These are phyloP conservation scores for Trifolium dubium DNA, from an alignment of 306 rosid genomes.

Conservation along the genomic window DNA sequence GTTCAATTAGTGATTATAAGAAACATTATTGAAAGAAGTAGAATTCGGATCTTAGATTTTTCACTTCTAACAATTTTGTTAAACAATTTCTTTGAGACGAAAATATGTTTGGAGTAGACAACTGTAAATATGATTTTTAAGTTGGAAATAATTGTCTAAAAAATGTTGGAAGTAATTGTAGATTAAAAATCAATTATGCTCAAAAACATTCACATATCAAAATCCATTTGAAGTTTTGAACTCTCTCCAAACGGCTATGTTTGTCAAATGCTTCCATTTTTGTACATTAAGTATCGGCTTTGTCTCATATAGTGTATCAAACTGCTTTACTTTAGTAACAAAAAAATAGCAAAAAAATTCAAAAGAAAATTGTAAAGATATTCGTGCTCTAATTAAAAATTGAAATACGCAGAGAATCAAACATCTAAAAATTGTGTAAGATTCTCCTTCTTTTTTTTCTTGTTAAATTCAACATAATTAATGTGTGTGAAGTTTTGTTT, in stretches of 20 bases:
- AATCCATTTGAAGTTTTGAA: conserved; percentile 1
- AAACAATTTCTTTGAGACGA: no score
- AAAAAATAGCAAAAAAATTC: not conserved
- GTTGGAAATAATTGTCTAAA: not conserved
- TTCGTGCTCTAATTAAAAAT: not conserved
- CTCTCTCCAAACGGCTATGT: not conserved
- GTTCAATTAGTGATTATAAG: no score
- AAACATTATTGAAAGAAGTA: no score
- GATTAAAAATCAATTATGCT: not conserved
- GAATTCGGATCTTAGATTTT: no score
- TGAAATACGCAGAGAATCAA: conserved; percentile 4
- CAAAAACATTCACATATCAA: not conserved
- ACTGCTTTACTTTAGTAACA: not conserved
- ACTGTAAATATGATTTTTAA: no score
- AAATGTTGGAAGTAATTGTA: not conserved
- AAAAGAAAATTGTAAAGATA: not conserved
- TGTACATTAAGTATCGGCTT: not conserved
- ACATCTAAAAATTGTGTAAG: not conserved
- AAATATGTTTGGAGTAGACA: no score
- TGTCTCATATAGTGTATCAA: not conserved
- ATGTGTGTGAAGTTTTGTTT: not conserved
- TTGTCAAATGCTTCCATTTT: not conserved
- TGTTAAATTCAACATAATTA: not conserved
- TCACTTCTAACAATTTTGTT: no score
- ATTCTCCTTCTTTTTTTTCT: not conserved